Evolutionary conservation across 352 stramenopile genomes (phyloP).

Genomic region (Pythium grandisporangium): DNA sequence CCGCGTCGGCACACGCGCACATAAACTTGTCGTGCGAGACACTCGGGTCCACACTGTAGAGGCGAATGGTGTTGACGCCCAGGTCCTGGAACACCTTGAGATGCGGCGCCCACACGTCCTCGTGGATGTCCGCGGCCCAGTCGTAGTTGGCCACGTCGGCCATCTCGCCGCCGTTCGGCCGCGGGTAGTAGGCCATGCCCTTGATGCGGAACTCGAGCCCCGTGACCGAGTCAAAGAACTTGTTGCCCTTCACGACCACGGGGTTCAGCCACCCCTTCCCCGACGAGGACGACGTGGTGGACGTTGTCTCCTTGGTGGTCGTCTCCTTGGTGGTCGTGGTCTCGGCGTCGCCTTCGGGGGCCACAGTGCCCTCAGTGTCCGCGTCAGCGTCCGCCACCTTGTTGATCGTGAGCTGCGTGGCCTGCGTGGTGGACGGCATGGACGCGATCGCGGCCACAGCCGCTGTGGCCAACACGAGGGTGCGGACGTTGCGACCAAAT

Average conservation of each 20-base stretch:
- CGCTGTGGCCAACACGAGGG: background rate
- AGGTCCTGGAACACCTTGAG: slow-evolving; percentile 45
- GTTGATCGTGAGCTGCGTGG: background rate
- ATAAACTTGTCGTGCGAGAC: slow-evolving; percentile 72
- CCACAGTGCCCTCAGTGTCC: background rate
- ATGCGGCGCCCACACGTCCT: slow-evolving; percentile 38
- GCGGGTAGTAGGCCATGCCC: slow-evolving; percentile 66
- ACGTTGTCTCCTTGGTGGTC: background rate
- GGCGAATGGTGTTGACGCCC: slow-evolving; percentile 54
- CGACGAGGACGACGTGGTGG: background rate
- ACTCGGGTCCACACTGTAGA: slow-evolving; percentile 58
- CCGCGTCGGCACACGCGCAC: slow-evolving; percentile 38
- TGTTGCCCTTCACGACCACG: slow-evolving; percentile 61
- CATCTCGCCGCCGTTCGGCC: slow-evolving; percentile 42
- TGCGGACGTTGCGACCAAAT: background rate
- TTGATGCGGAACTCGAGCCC: slow-evolving; percentile 52
- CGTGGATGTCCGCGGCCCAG: slow-evolving; percentile 48
- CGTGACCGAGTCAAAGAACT: slow-evolving; percentile 49
- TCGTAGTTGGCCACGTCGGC: slow-evolving; percentile 39
- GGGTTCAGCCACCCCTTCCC: slow-evolving; percentile 20
- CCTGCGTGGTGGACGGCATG: background rate
- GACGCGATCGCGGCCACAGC: background rate
- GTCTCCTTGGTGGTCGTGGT: background rate
- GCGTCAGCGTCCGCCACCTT: background rate
- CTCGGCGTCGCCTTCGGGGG: background rate